Base-by-base conservation (phyloP, 1,139 yeast genomes). In the Wickerhamomyces sp. region DNA sequence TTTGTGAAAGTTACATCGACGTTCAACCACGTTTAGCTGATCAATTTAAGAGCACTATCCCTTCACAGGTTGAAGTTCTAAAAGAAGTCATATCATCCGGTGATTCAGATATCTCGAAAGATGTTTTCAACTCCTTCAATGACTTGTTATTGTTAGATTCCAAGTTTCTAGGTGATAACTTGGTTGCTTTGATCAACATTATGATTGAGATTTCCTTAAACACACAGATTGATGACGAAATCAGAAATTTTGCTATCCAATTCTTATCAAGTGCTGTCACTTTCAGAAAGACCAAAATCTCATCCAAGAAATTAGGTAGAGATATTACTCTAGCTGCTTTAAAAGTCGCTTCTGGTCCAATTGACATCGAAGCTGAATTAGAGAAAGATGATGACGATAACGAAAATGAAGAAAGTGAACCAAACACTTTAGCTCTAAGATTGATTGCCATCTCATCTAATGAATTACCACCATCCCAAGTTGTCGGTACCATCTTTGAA, bases 391-490 rank as follows among this genome's bases (percentile, higher is more conserved):
- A 85, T 50, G 96, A 88, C 62, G 93, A 88, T 59, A 91, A 87
- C 56, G 96, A 89, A 66, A 90, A 89, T 61, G 96, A 89, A 67
- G 98, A 91, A 67, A 86, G 81, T 59, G 76, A 83, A 47, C 95
- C 96, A 49, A 70, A 84, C 34, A 69, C 84, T 45, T 76, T 89
- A 57, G 96, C 95, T 23, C 76, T 90, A 59, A 80, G 96, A 68
- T 73, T 93, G 54, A 68, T 93, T 46, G 87, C 91, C 46, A 78
- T 80, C 60, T 79, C 93, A 57, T 78, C 98, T 27, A 75, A 84
- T 40, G 89, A 84, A 61, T 74, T 94, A 59, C 96, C 99, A 45
- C 96, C 99, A 45, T 78, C 90, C 41, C 99, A 93, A 67, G 95
- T 88, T 49, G 81, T 90, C 55, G 77, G 75, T 51, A 93, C 96